Conservation (phyloP, 495 filamentous ascomycete species). For the Penicillium dipodomyicola region DNA sequence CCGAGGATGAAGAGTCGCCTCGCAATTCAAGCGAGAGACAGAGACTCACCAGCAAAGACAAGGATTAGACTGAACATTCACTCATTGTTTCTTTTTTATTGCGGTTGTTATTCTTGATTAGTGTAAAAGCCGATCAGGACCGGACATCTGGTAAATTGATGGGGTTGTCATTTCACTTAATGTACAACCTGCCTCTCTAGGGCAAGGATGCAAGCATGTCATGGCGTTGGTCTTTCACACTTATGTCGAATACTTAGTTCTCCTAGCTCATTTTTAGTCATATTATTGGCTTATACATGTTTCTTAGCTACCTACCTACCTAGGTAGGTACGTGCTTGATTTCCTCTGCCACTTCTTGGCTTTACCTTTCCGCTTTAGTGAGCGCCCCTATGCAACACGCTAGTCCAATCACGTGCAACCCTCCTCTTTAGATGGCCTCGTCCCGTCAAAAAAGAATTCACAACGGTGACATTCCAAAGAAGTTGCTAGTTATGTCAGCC, state of each 20-base stretch:
- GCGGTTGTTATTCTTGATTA: not conserved
- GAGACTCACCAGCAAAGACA: slow-evolving; percentile 57
- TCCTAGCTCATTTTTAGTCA: slow-evolving; percentile 11
- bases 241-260: slow-evolving; percentile 14
- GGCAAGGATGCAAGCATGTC: slow-evolving; percentile 26
- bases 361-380: too few species aligned
- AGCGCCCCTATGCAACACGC: too few species aligned
- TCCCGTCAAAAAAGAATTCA: too few species aligned
- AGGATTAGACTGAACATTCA: slow-evolving; percentile 5
- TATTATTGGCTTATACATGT: slow-evolving; percentile 10
- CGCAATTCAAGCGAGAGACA: slow-evolving; percentile 56
- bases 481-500: too few species aligned
- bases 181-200: slow-evolving; percentile 8
- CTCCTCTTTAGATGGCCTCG: too few species aligned
- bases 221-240: slow-evolving; percentile 29
- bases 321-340: too few species aligned
- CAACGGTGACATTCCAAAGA: too few species aligned
- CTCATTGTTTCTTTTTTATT: not conserved
- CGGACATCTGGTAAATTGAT: slow-evolving; percentile 3
- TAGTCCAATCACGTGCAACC: too few species aligned
- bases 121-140: slow-evolving; percentile 6
- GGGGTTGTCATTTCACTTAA: not conserved
- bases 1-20: slow-evolving; percentile 59
- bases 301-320: not conserved
- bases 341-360: too few species aligned